Percentiles rank a stretch among this genome's conserved stretches.
Conservation (phyloP, 768 basidiomycete genomes). For the Tylopilus subfusipes region DNA sequence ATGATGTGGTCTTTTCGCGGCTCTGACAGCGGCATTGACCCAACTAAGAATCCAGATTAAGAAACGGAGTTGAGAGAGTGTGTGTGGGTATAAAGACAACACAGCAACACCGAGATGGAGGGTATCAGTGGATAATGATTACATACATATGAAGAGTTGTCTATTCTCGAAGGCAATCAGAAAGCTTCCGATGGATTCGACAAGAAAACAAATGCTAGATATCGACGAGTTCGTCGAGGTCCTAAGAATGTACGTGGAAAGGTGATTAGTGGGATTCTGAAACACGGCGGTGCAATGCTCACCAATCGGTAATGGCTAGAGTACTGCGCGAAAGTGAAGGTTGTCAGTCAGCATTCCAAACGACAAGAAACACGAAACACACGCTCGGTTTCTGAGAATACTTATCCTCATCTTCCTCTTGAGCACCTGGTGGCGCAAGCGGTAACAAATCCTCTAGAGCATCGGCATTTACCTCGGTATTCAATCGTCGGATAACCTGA, state of each 20-base stretch:
- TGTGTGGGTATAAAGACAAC: background rate
- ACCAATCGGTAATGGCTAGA: conserved; percentile 26
- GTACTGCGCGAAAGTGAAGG: conserved; percentile 10
- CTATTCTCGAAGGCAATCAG: background rate
- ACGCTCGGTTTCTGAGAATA: conserved; percentile 22
- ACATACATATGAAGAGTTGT: background rate
- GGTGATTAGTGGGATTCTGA: background rate
- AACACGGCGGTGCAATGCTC: background rate
- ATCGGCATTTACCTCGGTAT: conserved; percentile 10
- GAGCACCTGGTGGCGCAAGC: background rate
- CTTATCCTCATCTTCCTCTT: background rate
- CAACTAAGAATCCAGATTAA: background rate
- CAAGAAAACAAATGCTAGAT: conserved; percentile 2
- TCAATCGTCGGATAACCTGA: conserved; percentile 3
- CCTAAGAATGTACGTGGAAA: conserved; percentile 4
- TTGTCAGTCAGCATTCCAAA: background rate
- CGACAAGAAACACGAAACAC: background rate
- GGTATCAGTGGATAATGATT: background rate
- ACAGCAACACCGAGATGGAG: background rate
- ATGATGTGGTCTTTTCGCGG: background rate
- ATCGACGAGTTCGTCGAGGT: conserved; percentile 23
- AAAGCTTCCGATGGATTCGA: background rate
- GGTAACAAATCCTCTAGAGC: conserved; percentile 3
- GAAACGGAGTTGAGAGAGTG: background rate
- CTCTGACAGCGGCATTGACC: background rate